Conservation (phyloP, 1,139 yeast genomes). For the Ogataea hybrid region DNA sequence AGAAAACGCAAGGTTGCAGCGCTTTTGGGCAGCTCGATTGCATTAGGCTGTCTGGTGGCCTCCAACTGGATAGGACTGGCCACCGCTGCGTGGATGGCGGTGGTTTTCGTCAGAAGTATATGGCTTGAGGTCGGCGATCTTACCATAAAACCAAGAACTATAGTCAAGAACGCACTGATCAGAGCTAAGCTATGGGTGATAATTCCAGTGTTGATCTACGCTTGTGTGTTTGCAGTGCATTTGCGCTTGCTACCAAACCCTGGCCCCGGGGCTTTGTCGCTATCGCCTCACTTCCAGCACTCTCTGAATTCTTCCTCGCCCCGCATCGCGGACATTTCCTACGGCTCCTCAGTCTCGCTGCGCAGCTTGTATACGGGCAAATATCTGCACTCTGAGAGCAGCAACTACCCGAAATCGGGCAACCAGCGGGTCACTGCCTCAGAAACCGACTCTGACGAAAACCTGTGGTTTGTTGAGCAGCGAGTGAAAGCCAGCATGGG, state of each 20-base stretch:
- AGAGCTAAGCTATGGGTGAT: conserved; percentile 39
- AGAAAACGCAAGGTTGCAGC: conserved; percentile 44
- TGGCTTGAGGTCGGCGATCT: conserved; percentile 65
- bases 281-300: conserved; percentile 60
- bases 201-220: conserved; percentile 52
- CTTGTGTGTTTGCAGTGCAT: conserved; percentile 49
- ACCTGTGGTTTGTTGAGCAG: conserved; percentile 66
- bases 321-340: conserved; percentile 51
- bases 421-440: conserved; percentile 72
- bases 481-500: conserved; percentile 23
- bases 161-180: conserved; percentile 35
- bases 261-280: conserved; percentile 52
- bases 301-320: conserved; percentile 42
- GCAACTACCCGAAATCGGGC: conserved; percentile 46
- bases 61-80: conserved; percentile 55
- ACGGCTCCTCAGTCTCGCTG: conserved; percentile 65
- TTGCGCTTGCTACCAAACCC: conserved; percentile 43
- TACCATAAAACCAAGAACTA: conserved; percentile 33
- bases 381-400: conserved; percentile 67
- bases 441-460: conserved; percentile 52
- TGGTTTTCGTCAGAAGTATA: conserved; percentile 41
- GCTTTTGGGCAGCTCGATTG: conserved; percentile 45
- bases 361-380: conserved; percentile 61
- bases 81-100: conserved; percentile 50
- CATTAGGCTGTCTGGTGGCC: conserved; percentile 52